Evolutionary conservation across 306 rosid species (phyloP).

Genomic region (Casuarina glauca): DNA sequence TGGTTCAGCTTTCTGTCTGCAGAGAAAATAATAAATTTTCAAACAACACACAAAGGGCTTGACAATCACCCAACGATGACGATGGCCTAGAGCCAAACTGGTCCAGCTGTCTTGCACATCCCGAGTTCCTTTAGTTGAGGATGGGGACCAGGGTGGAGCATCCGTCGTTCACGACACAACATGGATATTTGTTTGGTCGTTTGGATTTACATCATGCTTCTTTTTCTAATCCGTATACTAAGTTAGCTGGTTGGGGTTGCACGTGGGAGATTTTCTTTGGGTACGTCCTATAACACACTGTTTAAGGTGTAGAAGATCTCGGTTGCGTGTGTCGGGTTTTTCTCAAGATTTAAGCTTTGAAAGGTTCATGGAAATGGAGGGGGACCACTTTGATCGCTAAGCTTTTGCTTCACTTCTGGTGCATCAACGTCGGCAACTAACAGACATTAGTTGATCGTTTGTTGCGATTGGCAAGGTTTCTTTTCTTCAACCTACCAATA

Average conservation of each 20-base stretch:
- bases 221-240: background rate
- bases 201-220: background rate
- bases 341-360: too few species aligned
- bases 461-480: background rate
- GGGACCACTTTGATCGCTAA: conserved; percentile 16
- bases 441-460: background rate
- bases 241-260: conserved; percentile 14
- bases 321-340: too few species aligned
- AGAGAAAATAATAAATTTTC: background rate
- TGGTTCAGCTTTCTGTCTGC: background rate
- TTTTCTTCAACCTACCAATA: background rate
- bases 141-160: background rate
- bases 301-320: background rate
- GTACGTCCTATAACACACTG: background rate
- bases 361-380: too few species aligned
- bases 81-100: background rate
- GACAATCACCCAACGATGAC: background rate
- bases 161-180: background rate
- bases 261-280: conserved; percentile 17
- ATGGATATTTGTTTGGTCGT: background rate
- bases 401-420: background rate
- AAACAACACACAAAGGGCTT: background rate
- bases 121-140: background rate
- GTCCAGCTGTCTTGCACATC: background rate
- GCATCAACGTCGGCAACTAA: background rate